A percentile compares a stretch with the other conserved stretches of the same genome.
phyloP scores from a whole-genome alignment of 1,139 yeast species.

The Arxiozyma heterogenica region DNA sequence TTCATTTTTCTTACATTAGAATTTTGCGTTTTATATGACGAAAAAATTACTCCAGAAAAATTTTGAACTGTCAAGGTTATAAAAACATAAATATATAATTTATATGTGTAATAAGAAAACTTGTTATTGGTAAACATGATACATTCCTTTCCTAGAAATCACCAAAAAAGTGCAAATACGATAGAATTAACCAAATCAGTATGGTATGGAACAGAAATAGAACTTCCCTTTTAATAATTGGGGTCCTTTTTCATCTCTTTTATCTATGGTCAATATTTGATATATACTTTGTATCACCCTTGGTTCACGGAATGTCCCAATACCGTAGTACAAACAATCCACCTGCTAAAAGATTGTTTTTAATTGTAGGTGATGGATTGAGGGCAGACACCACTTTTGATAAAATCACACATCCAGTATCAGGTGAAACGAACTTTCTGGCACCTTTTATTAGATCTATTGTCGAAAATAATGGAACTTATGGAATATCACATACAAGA shows the following conservation, averaged over 20 bases:
- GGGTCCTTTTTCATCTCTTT: slow-evolving; percentile 78
- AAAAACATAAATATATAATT: too few species aligned
- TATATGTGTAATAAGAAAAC: too few species aligned
- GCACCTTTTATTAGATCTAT: slow-evolving; percentile 80
- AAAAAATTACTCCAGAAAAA: background rate
- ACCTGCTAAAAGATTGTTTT: slow-evolving; percentile 83
- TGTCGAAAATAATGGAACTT: slow-evolving; percentile 67
- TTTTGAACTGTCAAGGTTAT: too few species aligned
- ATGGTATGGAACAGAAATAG: slow-evolving; percentile 28
- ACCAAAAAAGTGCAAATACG: background rate
- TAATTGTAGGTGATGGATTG: slow-evolving; percentile 92
- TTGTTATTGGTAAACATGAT: too few species aligned
- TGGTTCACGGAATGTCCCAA: slow-evolving; percentile 95
- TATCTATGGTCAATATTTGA: slow-evolving; percentile 96
- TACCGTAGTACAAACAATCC: slow-evolving; percentile 56
- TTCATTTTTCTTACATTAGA: background rate
- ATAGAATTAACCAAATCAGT: background rate
- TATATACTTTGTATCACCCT: slow-evolving; percentile 90
- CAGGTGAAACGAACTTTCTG: slow-evolving; percentile 52
- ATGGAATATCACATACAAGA: slow-evolving; percentile 93
- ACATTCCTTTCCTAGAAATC: background rate
- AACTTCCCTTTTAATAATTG: slow-evolving; percentile 49
- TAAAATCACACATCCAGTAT: slow-evolving; percentile 57
- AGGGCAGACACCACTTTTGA: slow-evolving; percentile 93
- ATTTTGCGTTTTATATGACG: background rate